Base-by-base conservation (phyloP, 495 filamentous ascomycete genomes). In the Bacidia rubella region DNA sequence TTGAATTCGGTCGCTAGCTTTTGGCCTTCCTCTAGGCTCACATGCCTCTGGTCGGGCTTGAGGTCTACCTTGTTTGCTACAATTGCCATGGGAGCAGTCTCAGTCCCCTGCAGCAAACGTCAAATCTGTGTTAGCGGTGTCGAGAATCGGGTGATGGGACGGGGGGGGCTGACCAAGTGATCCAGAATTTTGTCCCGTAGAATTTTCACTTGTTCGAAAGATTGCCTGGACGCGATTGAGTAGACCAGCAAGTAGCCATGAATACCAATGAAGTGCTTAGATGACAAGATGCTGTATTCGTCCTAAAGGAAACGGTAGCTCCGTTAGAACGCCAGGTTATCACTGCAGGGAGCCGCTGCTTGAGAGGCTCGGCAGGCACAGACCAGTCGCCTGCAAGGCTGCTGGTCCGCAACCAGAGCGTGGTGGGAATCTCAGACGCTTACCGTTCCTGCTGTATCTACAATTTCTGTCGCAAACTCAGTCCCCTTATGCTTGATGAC, bases 161-260 rank as follows among this genome's bases (percentile, higher is more conserved):
- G 46, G 24, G 47, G 23, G 48, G 43, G 35, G 70, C 83, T 59
- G 71, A 95, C 92, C 38, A 97, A 73, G 62, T 96, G 93, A 63
- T 94, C 95, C 51, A 98, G 71, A 53, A 98, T 96, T 77, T 97
- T 98, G 62, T 97, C 92, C 29, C 90, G 73, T 47, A 98, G 95
- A 42, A 94, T 85, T 54, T 83, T 79, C 46, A 95, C 83, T 87
- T 96, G 97, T 64, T 97, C 92, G 63, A 96, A 97, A 23, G 88
- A 94, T 57, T 92, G 86, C 55, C 84, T 85, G 35, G 86, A 94
- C 25, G 86, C 83, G 45, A 98, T 86, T 17, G 87, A 95, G 69
- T 98, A 98, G 39, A 95, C 92, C 47, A 98, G 82, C 79, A 98
- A 90, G 71, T 98, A 98, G 38, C 92, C 92, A 76, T 98, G 92